A percentile compares a stretch with the other conserved stretches of the same genome.
Evolutionary conservation across 257 asterid genomes (phyloP).

Genomic region (Hygrophila difformis): DNA sequence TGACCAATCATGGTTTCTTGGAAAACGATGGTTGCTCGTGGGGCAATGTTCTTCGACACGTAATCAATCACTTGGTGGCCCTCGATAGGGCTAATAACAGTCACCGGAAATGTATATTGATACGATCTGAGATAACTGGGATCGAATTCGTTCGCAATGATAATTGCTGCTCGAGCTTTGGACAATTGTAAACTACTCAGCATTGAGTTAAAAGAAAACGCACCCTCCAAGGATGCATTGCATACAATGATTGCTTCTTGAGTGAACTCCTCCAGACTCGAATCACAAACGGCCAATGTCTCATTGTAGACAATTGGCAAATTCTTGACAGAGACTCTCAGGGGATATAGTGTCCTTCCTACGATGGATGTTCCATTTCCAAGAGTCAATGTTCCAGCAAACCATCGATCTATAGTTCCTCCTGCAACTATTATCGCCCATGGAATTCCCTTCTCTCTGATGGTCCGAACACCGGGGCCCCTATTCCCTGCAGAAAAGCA

Average conservation of each 20-base stretch:
- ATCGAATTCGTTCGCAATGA: conserved; percentile 16
- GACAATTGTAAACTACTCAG: conserved; percentile 1
- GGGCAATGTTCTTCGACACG: background rate
- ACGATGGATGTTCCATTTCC: background rate
- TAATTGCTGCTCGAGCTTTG: conserved; percentile 16
- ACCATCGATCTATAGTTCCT: background rate
- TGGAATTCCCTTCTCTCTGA: background rate
- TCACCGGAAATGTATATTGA: conserved; percentile 21
- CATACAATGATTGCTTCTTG: conserved; percentile 4
- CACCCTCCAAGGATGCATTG: conserved; percentile 7
- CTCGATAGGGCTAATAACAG: conserved; percentile 17
- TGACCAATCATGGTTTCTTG: conserved; percentile 27
- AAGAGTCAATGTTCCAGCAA: conserved; percentile 1
- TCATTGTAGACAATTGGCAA: conserved; percentile 1
- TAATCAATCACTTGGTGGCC: conserved; percentile 16
- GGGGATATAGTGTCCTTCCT: background rate
- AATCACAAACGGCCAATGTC: background rate
- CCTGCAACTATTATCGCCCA: conserved; percentile 3
- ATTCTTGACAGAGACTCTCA: background rate
- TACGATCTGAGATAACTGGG: background rate
- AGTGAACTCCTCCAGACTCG: background rate
- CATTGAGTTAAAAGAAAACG: background rate
- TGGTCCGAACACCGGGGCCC: background rate
- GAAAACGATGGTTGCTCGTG: conserved; percentile 24
- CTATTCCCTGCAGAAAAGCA: background rate